Evolutionary conservation across 2,329 filamentous ascomycete species (phyloP).

Genomic region (Diaporthe amygdali): DNA sequence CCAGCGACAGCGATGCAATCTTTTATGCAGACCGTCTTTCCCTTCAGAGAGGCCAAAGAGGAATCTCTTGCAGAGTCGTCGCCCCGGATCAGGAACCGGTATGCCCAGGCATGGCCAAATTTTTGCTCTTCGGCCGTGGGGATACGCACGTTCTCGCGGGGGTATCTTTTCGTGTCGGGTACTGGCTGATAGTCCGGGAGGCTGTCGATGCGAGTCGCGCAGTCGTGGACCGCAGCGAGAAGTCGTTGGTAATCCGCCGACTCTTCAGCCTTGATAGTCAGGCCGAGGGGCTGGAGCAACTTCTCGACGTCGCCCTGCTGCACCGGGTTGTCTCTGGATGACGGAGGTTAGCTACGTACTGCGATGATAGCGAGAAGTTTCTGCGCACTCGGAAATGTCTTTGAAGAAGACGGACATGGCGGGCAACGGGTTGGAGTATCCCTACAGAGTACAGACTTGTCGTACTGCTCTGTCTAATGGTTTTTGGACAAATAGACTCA

Average conservation of each 20-base stretch:
- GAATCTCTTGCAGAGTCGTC: slow-evolving; percentile 28
- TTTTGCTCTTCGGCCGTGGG: background rate
- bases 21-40: slow-evolving; percentile 56
- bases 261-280: slow-evolving; percentile 42
- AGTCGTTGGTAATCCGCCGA: slow-evolving; percentile 51
- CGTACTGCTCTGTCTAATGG: background rate
- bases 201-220: slow-evolving; percentile 47
- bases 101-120: background rate
- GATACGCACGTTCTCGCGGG: background rate
- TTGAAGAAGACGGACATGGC: slow-evolving; percentile 46
- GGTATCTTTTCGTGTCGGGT: background rate
- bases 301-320: slow-evolving; percentile 43
- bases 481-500: background rate
- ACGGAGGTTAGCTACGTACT: background rate
- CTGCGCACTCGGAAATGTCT: slow-evolving; percentile 32
- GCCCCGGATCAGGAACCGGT: background rate
- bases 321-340: slow-evolving; percentile 38
- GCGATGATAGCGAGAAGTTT: no score
- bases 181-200: slow-evolving; percentile 46
- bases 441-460: slow-evolving; percentile 26
- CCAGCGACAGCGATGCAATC: slow-evolving; percentile 60
- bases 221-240: slow-evolving; percentile 56
- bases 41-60: slow-evolving; percentile 44
- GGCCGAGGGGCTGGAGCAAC: slow-evolving; percentile 40
- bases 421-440: slow-evolving; percentile 21